These are phyloP conservation scores for Tephrocybe sp. DNA, from an alignment of 768 basidiomycete species.

Conservation along the genomic window DNA sequence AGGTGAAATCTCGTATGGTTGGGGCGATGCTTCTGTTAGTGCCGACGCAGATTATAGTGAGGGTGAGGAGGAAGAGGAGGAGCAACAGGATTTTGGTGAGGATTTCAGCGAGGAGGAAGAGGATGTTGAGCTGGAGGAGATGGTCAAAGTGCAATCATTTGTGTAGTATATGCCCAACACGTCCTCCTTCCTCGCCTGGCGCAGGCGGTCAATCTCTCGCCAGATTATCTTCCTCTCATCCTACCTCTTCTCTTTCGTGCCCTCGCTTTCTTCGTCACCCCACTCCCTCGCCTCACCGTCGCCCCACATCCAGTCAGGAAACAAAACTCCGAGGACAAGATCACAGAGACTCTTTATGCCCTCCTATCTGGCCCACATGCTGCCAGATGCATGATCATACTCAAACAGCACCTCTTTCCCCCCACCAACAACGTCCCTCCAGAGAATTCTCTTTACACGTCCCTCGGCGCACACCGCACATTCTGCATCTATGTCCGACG, in stretches of 20 bases:
- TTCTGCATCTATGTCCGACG: constrained; percentile 63
- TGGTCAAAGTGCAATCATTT: too few relatives aligned
- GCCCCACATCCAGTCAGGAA: constrained; percentile 34
- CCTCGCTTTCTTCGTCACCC: constrained; percentile 60
- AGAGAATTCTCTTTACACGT: constrained; percentile 26
- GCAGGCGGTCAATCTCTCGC: constrained; percentile 44
- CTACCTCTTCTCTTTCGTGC: constrained; percentile 74
- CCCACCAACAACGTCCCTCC: too few relatives aligned
- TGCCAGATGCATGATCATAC: constrained; percentile 58
- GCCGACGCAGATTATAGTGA: too few relatives aligned
- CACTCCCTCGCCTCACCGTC: constrained; percentile 67
- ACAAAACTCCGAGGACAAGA: constrained; percentile 47
- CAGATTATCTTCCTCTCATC: constrained; percentile 49
- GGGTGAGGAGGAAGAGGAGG: too few relatives aligned
- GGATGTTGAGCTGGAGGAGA: too few relatives aligned
- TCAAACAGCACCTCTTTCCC: constrained; percentile 58
- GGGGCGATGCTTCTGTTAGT: too few relatives aligned
- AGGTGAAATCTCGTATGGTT: too few relatives aligned
- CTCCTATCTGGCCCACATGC: constrained; percentile 68
- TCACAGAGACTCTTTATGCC: constrained; percentile 53
- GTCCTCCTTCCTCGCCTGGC: constrained; percentile 30
- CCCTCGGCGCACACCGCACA: constrained; percentile 60
- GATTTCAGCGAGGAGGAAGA: too few relatives aligned
- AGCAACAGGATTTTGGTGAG: too few relatives aligned
- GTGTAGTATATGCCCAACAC: too few relatives aligned